phyloP scores from a whole-genome alignment of 495 filamentous ascomycete species.

The Neurospora discreta region DNA sequence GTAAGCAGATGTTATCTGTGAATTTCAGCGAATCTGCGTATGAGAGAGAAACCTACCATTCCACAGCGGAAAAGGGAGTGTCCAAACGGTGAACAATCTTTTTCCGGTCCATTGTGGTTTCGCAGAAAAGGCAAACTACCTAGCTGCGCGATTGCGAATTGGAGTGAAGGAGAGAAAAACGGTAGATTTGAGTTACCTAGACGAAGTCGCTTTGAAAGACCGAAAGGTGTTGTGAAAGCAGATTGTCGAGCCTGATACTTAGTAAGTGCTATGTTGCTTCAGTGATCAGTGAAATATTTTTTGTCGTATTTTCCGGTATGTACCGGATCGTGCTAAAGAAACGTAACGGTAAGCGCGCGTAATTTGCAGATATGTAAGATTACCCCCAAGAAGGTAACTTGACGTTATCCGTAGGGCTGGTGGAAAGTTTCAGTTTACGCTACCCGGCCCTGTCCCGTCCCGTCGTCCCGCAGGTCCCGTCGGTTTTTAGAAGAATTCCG shows the following conservation, averaged over 20 bases:
- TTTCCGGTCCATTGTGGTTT: conserved; percentile 18
- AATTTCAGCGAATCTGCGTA: background rate
- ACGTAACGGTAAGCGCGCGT: background rate
- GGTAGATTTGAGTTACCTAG: background rate
- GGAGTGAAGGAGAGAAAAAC: background rate
- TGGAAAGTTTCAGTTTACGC: background rate
- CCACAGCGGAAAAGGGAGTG: conserved; percentile 19
- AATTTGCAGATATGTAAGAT: background rate
- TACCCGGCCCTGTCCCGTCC: background rate
- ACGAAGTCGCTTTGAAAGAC: background rate
- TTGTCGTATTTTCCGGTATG: background rate
- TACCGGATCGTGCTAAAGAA: background rate
- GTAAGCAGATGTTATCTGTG: background rate
- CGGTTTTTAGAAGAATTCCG: background rate
- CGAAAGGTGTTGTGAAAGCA: background rate
- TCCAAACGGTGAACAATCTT: conserved; percentile 20
- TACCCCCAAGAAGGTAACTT: background rate
- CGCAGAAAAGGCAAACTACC: background rate
- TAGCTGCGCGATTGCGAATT: background rate
- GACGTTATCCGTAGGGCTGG: background rate
- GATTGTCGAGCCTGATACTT: background rate
- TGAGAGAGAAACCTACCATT: conserved; percentile 12
- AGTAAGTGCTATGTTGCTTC: background rate
- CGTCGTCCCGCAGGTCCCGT: background rate
- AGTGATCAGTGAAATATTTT: background rate